phyloP scores from a whole-genome alignment of 305 asterid genomes.

The Andrographis paniculata region DNA sequence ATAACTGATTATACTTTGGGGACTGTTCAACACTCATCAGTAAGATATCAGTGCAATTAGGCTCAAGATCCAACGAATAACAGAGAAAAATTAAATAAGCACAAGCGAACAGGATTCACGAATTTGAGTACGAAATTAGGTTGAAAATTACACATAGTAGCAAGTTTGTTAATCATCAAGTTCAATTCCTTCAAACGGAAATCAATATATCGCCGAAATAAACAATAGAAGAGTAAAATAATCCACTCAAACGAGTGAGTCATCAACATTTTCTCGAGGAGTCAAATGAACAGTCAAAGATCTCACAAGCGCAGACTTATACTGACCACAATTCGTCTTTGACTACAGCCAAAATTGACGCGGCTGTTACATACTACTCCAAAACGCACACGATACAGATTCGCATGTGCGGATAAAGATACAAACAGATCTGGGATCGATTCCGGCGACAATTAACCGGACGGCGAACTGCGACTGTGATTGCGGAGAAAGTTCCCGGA shows the following conservation, averaged over 20 bases:
- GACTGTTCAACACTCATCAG: no score
- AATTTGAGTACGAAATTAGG: no score
- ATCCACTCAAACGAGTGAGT: constrained; percentile 6
- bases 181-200: constrained; percentile 7
- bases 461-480: constrained; percentile 27
- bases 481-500: constrained; percentile 10
- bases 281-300: constrained; percentile 20
- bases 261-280: constrained; percentile 3
- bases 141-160: background rate
- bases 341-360: background rate
- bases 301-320: constrained; percentile 12
- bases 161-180: constrained; percentile 5
- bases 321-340: background rate
- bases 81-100: no score
- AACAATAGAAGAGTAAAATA: constrained; percentile 15
- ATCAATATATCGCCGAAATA: constrained; percentile 13
- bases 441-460: constrained; percentile 42
- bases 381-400: constrained; percentile 11
- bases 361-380: background rate
- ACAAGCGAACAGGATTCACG: no score
- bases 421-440: constrained; percentile 49
- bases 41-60: background rate
- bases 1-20: no score
- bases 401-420: constrained; percentile 8
- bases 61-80: background rate